These are phyloP conservation scores for Tremella yokohamensis DNA, from an alignment of 768 basidiomycete genomes.

Conservation along the genomic window DNA sequence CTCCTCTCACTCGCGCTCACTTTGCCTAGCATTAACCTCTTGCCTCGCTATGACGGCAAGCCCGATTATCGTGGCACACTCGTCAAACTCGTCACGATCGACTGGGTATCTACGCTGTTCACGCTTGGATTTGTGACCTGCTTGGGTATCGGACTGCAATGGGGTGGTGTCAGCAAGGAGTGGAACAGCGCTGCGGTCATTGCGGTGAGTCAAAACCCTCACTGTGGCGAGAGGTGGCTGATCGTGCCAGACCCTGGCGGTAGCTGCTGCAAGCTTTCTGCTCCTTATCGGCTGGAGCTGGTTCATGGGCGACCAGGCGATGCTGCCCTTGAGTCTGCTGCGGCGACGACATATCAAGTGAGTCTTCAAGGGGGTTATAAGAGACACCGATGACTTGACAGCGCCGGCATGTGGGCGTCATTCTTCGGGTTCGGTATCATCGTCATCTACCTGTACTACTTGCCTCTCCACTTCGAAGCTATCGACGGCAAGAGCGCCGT, in stretches of 20 bases:
- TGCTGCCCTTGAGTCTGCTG: slow-evolving; percentile 26
- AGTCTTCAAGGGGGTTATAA: slow-evolving; percentile 2
- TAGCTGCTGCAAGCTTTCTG: slow-evolving; percentile 18
- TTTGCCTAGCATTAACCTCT: slow-evolving; percentile 16
- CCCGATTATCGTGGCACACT: slow-evolving; percentile 15
- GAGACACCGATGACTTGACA: background rate
- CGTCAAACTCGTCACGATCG: slow-evolving; percentile 16
- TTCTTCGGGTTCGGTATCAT: slow-evolving; percentile 30
- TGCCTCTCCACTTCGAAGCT: slow-evolving; percentile 29
- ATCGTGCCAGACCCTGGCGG: slow-evolving; percentile 13
- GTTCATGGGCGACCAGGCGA: slow-evolving; percentile 20
- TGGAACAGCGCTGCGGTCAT: slow-evolving; percentile 26
- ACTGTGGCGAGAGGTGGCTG: background rate
- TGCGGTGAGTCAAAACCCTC: slow-evolving; percentile 16
- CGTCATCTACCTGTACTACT: slow-evolving; percentile 29
- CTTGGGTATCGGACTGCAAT: slow-evolving; percentile 31
- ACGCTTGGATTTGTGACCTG: slow-evolving; percentile 31
- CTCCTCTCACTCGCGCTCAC: slow-evolving; percentile 17
- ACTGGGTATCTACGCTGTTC: slow-evolving; percentile 24
- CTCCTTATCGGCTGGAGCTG: slow-evolving; percentile 21
- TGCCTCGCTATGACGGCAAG: slow-evolving; percentile 23
- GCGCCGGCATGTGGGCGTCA: slow-evolving; percentile 24
- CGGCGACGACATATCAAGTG: slow-evolving; percentile 19
- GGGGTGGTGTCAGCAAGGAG: slow-evolving; percentile 20
- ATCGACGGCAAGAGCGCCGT: slow-evolving; percentile 21